Evolutionary conservation across 1,284 basidiomycete species (phyloP).

Genomic region (Irpex sp.): DNA sequence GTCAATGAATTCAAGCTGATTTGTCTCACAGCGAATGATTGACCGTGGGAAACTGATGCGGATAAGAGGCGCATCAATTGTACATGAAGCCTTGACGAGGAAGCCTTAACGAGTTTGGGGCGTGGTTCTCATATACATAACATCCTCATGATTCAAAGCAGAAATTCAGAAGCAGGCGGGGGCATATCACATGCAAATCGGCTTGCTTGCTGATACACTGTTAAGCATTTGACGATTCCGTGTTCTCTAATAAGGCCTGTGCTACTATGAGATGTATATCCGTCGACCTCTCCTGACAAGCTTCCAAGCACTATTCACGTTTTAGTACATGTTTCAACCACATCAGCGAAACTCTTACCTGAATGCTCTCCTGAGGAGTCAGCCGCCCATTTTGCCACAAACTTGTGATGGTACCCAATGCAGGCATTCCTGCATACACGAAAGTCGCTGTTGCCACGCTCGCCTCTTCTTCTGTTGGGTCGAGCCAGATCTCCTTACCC

Average conservation of each 20-base stretch:
- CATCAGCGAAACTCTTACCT: constrained; percentile 37
- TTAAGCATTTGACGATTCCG: constrained; percentile 11
- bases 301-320: constrained; percentile 53
- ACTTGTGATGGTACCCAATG: constrained; percentile 82
- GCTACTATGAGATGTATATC: constrained; percentile 75
- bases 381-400: constrained; percentile 77
- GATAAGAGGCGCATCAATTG: neutral
- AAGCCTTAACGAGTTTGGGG: too few relatives aligned
- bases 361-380: constrained; percentile 42
- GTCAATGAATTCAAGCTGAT: neutral
- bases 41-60: neutral
- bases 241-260: constrained; percentile 55
- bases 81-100: neutral
- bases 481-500: constrained; percentile 60
- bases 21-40: neutral
- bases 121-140: neutral
- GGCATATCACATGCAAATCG: too few relatives aligned
- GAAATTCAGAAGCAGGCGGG: neutral
- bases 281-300: constrained; percentile 63
- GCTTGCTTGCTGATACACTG: neutral
- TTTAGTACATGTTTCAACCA: neutral
- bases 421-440: constrained; percentile 83
- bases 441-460: constrained; percentile 55
- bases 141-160: neutral
- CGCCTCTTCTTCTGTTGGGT: constrained; percentile 76